Evolutionary conservation across 768 basidiomycete species (phyloP).

Genomic region (Amanita exitialis): DNA sequence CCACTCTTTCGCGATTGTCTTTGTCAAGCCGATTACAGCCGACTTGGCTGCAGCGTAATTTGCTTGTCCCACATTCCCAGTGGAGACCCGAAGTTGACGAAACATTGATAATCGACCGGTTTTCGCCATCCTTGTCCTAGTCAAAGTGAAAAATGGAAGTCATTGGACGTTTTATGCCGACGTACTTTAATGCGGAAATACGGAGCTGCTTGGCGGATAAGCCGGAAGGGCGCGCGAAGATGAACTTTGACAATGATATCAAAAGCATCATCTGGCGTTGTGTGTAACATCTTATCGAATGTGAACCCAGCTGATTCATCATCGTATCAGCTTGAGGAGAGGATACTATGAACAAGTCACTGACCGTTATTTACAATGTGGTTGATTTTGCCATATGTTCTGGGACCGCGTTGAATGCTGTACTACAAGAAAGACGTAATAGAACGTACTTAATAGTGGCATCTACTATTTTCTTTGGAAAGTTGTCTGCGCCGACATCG

Average conservation of each 20-base stretch:
- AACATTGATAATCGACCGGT: slow-evolving; percentile 72
- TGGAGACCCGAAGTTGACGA: slow-evolving; percentile 79
- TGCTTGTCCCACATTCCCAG: slow-evolving; percentile 78
- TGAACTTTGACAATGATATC: slow-evolving; percentile 80
- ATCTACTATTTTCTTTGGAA: slow-evolving; percentile 68
- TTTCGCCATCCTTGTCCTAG: slow-evolving; percentile 46
- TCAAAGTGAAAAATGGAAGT: not conserved
- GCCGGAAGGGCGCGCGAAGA: slow-evolving; percentile 78
- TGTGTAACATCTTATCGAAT: slow-evolving; percentile 83
- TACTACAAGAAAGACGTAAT: not conserved
- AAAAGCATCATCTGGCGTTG: slow-evolving; percentile 73
- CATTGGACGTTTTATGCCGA: not conserved
- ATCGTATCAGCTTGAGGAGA: not conserved
- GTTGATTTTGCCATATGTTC: slow-evolving; percentile 77
- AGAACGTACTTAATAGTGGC: slow-evolving; percentile 60
- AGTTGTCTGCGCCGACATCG: slow-evolving; percentile 77
- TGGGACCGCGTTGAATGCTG: slow-evolving; percentile 14
- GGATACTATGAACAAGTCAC: slow-evolving; percentile 5
- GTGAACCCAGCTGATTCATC: slow-evolving; percentile 53
- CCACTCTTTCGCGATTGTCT: slow-evolving; percentile 87
- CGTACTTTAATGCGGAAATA: slow-evolving; percentile 69
- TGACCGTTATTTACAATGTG: slow-evolving; percentile 77
- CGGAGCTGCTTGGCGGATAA: slow-evolving; percentile 76
- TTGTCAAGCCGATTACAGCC: slow-evolving; percentile 70
- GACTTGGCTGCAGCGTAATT: slow-evolving; percentile 79